phyloP scores from a whole-genome alignment of 1,284 basidiomycete genomes.

The Cerioporus squamosus region DNA sequence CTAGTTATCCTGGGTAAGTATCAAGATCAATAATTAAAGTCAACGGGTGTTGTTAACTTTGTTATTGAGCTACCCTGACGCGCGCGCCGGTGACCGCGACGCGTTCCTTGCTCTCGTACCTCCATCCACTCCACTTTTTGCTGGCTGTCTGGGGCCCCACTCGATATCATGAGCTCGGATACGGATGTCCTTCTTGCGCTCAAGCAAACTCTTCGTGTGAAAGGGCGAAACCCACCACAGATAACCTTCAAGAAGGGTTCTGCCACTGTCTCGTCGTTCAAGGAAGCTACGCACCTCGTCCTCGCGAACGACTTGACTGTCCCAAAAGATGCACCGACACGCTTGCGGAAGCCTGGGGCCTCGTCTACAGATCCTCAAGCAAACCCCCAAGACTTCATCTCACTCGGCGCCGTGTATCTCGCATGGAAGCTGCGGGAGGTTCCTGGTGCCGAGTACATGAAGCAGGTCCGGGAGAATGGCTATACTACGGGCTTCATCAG shows the following conservation, averaged over 20 bases:
- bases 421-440: conserved; percentile 79
- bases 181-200: conserved; percentile 60
- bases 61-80: too few species aligned
- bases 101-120: too few species aligned
- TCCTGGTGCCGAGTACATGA: conserved; percentile 84
- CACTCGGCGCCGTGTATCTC: conserved; percentile 80
- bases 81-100: too few species aligned
- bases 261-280: conserved; percentile 22
- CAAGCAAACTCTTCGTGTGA: conserved; percentile 57
- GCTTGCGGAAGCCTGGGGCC: conserved; percentile 66
- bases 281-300: conserved; percentile 66
- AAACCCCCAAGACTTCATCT: conserved; percentile 68
- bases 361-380: conserved; percentile 41
- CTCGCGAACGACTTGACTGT: conserved; percentile 58
- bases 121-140: background rate
- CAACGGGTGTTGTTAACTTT: too few species aligned
- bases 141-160: too few species aligned
- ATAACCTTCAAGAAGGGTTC: conserved; percentile 52
- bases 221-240: conserved; percentile 32
- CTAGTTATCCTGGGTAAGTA: too few species aligned
- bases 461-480: conserved; percentile 76
- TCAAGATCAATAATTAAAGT: too few species aligned
- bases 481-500: conserved; percentile 79
- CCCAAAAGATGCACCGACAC: conserved; percentile 74
- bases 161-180: conserved; percentile 21